These are phyloP conservation scores for Mucor velutinosus DNA, from an alignment of 371 early-diverging fungal species.

Conservation along the genomic window DNA sequence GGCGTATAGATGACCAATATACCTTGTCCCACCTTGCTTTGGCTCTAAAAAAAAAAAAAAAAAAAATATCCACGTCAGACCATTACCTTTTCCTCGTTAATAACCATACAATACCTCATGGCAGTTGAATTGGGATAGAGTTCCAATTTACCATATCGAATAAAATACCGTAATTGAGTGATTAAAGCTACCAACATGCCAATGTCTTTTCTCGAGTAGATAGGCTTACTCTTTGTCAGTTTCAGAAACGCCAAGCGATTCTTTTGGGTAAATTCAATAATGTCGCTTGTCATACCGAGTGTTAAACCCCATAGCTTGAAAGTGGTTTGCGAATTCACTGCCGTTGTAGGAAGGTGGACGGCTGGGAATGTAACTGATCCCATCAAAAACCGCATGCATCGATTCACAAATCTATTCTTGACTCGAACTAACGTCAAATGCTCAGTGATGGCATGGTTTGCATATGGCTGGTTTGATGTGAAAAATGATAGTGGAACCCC, in stretches of 20 bases:
- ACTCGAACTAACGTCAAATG: constrained; percentile 1
- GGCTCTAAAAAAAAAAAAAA: background rate
- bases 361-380: constrained; percentile 41
- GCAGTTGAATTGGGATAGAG: background rate
- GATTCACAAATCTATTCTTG: constrained; percentile 3
- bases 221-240: constrained; percentile 7
- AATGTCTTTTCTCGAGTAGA: constrained; percentile 21
- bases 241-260: constrained; percentile 10
- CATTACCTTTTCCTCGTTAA: background rate
- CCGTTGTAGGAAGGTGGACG: constrained; percentile 38
- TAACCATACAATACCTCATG: background rate
- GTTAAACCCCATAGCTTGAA: constrained; percentile 72
- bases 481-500: constrained; percentile 58
- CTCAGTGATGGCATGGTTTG: constrained; percentile 33
- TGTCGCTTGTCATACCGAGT: constrained; percentile 65
- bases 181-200: constrained; percentile 6
- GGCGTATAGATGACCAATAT: constrained; percentile 17
- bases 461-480: constrained; percentile 38
- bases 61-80: background rate
- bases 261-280: constrained; percentile 45
- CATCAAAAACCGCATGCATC: constrained; percentile 12
- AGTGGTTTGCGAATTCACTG: constrained; percentile 16
- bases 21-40: constrained; percentile 20
- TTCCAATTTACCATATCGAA: background rate
- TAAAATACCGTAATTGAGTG: background rate